These are phyloP conservation scores for Fibroporia radiculosa DNA, from an alignment of 768 basidiomycete species.

Conservation along the genomic window DNA sequence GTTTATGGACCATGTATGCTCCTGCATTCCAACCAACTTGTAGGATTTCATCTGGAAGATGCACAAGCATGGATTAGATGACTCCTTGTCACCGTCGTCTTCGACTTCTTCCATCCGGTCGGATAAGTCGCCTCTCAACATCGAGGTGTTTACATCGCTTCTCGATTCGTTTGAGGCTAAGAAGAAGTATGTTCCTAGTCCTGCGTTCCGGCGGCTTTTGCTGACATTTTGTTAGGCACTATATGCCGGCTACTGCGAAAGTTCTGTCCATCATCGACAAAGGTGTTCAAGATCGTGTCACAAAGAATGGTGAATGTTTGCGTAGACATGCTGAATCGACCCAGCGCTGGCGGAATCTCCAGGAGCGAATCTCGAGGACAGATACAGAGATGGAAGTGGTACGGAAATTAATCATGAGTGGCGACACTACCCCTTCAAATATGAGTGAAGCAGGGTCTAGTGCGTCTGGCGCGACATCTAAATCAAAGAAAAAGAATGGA, in stretches of 20 bases:
- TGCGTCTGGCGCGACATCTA: constrained; percentile 41
- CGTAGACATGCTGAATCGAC: constrained; percentile 86
- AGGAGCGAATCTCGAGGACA: constrained; percentile 72
- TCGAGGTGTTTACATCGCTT: constrained; percentile 59
- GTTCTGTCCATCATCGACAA: constrained; percentile 92
- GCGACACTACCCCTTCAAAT: constrained; percentile 31
- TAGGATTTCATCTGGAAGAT: constrained; percentile 83
- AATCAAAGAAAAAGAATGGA: constrained; percentile 33
- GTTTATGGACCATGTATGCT: too few species aligned
- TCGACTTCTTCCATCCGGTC: constrained; percentile 38
- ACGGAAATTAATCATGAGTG: constrained; percentile 46
- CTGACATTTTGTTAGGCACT: constrained; percentile 51
- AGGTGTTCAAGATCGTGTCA: constrained; percentile 86
- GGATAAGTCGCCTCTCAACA: constrained; percentile 44
- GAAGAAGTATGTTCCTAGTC: constrained; percentile 57
- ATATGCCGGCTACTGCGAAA: constrained; percentile 89
- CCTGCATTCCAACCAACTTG: not conserved
- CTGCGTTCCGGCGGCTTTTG: constrained; percentile 2
- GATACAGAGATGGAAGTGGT: constrained; percentile 76
- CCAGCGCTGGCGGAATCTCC: constrained; percentile 74
- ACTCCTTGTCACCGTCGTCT: constrained; percentile 35
- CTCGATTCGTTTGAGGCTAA: constrained; percentile 78
- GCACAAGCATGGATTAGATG: constrained; percentile 46
- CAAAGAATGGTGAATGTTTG: constrained; percentile 94
- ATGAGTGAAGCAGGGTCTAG: constrained; percentile 69